Evolutionary conservation across 225 moss, liverwort and hornwort species (phyloP).

Genomic region (Climacium dendroides): DNA sequence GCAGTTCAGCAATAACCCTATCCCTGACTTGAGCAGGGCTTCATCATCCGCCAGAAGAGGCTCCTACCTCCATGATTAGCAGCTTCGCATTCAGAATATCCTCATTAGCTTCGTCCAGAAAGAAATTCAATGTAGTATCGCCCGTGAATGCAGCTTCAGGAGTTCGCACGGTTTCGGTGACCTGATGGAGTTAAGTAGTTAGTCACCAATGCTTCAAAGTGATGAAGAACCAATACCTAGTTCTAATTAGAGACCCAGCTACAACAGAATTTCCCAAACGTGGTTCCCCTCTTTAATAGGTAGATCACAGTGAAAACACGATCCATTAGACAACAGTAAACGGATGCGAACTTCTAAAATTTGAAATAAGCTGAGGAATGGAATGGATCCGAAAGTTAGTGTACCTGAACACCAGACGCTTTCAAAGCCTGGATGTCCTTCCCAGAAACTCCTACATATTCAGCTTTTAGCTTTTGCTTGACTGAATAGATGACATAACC

Average conservation of each 20-base stretch:
- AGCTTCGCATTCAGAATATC: constrained; percentile 75
- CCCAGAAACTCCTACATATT: constrained; percentile 48
- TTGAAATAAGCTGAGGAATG: not conserved
- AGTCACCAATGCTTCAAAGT: not conserved
- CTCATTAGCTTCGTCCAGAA: constrained; percentile 59
- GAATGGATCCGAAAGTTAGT: not conserved
- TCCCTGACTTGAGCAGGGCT: not conserved
- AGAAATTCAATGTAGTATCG: constrained; percentile 79
- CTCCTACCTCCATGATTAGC: constrained; percentile 83
- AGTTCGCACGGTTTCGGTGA: constrained; percentile 39
- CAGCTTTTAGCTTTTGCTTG: constrained; percentile 82
- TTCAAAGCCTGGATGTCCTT: constrained; percentile 54
- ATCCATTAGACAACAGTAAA: not conserved
- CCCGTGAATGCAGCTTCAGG: constrained; percentile 95
- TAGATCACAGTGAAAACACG: not conserved
- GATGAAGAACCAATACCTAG: not conserved
- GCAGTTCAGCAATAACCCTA: not conserved
- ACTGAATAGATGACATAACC: constrained; percentile 84
- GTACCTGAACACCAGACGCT: constrained; percentile 58
- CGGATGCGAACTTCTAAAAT: not conserved
- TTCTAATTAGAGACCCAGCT: not conserved
- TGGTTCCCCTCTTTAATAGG: not conserved
- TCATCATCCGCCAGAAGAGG: not conserved
- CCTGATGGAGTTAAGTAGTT: constrained; percentile 11
- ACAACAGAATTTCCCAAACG: not conserved